Conservation (phyloP, 306 rosid species). For the Rubus parviflorus region DNA sequence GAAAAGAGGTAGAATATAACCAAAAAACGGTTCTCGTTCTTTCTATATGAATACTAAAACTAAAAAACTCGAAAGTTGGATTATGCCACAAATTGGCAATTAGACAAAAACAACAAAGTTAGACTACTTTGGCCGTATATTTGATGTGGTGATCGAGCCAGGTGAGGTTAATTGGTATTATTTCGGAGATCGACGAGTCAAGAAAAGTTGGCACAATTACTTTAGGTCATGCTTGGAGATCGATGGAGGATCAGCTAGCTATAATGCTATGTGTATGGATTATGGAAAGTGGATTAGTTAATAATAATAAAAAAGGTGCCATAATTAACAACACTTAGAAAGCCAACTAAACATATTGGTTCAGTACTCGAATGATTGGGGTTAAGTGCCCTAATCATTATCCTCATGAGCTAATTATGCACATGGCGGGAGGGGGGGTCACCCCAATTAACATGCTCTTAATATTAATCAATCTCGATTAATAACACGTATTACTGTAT, state of each 20-base stretch:
- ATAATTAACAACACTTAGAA: constrained; percentile 8
- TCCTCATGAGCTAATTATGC: constrained; percentile 21
- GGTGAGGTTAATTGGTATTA: not conserved
- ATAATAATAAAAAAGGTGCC: not conserved
- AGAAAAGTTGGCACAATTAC: not conserved
- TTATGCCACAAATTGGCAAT: too few relatives aligned
- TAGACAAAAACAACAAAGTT: too few relatives aligned
- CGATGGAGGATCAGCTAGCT: not conserved
- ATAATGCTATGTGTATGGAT: not conserved
- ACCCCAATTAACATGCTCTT: not conserved
- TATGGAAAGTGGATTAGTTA: constrained; percentile 17
- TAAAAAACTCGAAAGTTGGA: too few relatives aligned
- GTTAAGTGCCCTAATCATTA: constrained; percentile 34
- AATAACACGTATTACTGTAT: not conserved
- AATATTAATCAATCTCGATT: not conserved
- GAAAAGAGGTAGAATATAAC: too few relatives aligned
- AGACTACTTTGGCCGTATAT: not conserved
- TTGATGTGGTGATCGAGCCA: not conserved
- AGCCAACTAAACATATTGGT: constrained; percentile 36
- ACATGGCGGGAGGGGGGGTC: not conserved
- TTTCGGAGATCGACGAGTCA: not conserved
- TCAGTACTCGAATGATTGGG: constrained; percentile 31
- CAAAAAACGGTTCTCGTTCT: too few relatives aligned
- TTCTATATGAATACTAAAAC: too few relatives aligned
- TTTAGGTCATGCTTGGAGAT: not conserved